Base-by-base conservation (phyloP, 2,329 filamentous ascomycete genomes). In the Hysterium pulicare region DNA sequence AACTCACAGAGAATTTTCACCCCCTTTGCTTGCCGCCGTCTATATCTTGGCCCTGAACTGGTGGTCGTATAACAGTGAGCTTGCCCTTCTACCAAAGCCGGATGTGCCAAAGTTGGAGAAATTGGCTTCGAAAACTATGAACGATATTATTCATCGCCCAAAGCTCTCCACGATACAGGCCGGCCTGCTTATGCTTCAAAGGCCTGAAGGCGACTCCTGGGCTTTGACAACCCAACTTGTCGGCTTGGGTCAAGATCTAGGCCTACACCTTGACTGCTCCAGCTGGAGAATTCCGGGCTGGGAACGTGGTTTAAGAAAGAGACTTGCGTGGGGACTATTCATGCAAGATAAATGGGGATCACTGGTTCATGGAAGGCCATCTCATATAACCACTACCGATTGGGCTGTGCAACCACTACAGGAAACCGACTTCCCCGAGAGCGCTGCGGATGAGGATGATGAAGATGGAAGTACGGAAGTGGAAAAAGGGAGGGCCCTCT, bases 301-400 rank as follows among this genome's bases (percentile, higher is more conserved):
- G 80, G 82, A 85, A 53, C 74, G 78, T 41, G 77, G 80, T 0
- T 65, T 84, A 15, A 69, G 82, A 11, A 78, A 79, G 52, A 68
- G 82, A 11, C 64, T 85, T 0, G 80, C 78, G 0, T 86, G 82
- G 82, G 81, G 76, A 2, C 61, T 83, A 0, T 84, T 76, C 48
- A 80, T 83, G 71, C 81, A 84, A 55, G 82, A 85, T 48, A 81
- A 78, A 52, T 83, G 77, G 79, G 74, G 76, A 2, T 72, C 76
- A 2, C 67, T 81, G 28, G 73, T 78, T 21, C 75, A 79, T 49
- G 79, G 80, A 6, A 69, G 79, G 20, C 78, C 78, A 9, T 76
- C 74, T 19, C 73, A 81, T 39, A 76, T 82, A 19, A 68, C 68
- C 4, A 61, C 69, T 3, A 69, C 68, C 6, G 77, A 81, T 51